These are phyloP conservation scores for Quercus tomentella DNA, from an alignment of 331 rosid species.

Conservation along the genomic window DNA sequence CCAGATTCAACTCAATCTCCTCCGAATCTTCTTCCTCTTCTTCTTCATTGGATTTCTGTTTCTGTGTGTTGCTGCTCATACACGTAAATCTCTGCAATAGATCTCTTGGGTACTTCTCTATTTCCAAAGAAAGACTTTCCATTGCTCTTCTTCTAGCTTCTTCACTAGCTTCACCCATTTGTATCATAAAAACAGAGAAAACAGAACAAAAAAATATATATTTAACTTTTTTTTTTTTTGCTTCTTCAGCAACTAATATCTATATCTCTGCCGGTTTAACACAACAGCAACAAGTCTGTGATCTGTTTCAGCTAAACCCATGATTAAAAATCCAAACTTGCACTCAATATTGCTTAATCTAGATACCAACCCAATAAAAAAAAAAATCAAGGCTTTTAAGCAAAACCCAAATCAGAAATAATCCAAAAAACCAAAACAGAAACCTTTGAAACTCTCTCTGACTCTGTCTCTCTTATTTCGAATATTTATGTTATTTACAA, in stretches of 20 bases:
- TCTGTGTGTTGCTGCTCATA: slow-evolving; percentile 11
- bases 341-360: slow-evolving; percentile 1
- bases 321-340: slow-evolving; percentile 15
- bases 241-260: slow-evolving; percentile 12
- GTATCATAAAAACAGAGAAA: neutral
- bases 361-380: neutral
- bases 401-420: slow-evolving; percentile 17
- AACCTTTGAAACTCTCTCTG: too few species aligned
- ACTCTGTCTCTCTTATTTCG: neutral
- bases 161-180: slow-evolving; percentile 56
- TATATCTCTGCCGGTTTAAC: neutral
- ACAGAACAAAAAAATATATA: neutral
- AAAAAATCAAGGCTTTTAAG: slow-evolving; percentile 9
- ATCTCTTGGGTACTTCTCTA: slow-evolving; percentile 77
- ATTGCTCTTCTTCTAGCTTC: slow-evolving; percentile 39
- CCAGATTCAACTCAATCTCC: slow-evolving; percentile 79
- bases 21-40: slow-evolving; percentile 18
- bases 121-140: slow-evolving; percentile 37
- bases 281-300: neutral
- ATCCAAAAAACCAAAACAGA: neutral
- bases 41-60: slow-evolving; percentile 15
- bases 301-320: slow-evolving; percentile 37
- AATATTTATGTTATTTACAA: neutral
- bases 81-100: slow-evolving; percentile 61
- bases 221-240: neutral